Evolutionary conservation across 2,329 filamentous ascomycete species (phyloP).

Genomic region (Claviceps monticola): DNA sequence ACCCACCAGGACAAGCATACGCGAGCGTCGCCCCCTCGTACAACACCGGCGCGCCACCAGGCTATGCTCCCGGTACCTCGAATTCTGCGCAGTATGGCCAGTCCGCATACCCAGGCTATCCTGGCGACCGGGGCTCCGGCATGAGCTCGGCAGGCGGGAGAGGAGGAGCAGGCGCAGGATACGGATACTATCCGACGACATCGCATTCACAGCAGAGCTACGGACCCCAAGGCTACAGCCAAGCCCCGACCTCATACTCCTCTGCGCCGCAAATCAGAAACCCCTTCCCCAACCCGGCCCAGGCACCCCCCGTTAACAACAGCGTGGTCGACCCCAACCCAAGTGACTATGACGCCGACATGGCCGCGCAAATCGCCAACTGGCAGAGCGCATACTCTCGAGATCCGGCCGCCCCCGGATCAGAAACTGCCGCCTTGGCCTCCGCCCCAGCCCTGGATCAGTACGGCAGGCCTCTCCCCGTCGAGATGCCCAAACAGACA

Average conservation of each 20-base stretch:
- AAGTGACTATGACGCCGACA: conserved; percentile 51
- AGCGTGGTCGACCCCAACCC: conserved; percentile 19
- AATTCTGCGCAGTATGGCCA: conserved; percentile 5
- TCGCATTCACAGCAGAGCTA: conserved; percentile 17
- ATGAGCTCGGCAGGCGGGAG: conserved; percentile 1
- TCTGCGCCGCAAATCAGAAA: conserved; percentile 55
- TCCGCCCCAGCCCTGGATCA: conserved; percentile 17
- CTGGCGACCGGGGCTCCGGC: conserved; percentile 20
- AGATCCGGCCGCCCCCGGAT: conserved; percentile 11
- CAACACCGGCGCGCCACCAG: conserved; percentile 16
- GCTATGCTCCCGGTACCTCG: not conserved
- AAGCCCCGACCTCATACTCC: conserved; percentile 28
- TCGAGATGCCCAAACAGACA: conserved; percentile 15
- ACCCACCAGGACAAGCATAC: conserved; percentile 25
- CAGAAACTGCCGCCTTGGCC: conserved; percentile 13
- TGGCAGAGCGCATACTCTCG: conserved; percentile 79
- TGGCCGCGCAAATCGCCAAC: conserved; percentile 83
- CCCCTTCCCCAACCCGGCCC: conserved; percentile 57
- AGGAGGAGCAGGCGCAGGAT: not conserved
- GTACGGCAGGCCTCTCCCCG: conserved; percentile 17
- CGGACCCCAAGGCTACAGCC: conserved; percentile 16
- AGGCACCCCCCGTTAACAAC: conserved; percentile 14
- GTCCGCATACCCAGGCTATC: conserved; percentile 15
- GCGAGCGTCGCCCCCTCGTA: conserved; percentile 14
- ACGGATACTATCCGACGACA: conserved; percentile 7